Evolutionary conservation across 805 yeast genomes (phyloP), one percentile per base, ranked within the genome.

Genomic region (Hanseniaspora hatyaiensis): DNA sequence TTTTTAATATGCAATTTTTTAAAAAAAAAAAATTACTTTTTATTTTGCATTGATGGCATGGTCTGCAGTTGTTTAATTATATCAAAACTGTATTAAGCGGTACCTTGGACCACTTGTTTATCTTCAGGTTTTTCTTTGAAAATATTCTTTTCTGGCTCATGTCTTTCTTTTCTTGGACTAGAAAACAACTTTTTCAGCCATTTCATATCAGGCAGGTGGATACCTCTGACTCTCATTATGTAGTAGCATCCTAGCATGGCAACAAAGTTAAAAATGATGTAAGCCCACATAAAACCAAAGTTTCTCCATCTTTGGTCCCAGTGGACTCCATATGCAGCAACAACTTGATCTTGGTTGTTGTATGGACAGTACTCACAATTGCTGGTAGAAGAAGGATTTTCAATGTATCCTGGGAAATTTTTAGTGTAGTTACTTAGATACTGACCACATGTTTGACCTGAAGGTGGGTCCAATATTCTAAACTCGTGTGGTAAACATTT

Each of bases 231-330:
- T 61, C 70, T 65, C 61, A 61, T 57, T 23, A 61, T 24, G 48
- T 60, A 66, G 54, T 65, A 66, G 41, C 65, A 59, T 2, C 42
- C 33, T 20, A 61, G 53, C 75, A 73, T 72, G 11, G 65, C 66
- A 44, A 50, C 39, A 26, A 65, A 53, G 55, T 71, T 70, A 61
- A 71, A 65, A 26, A 58, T 43, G 45, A 70, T 66, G 59, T 58
- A 71, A 20, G 61, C 70, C 65, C 67, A 65, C 61, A 73, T 65
- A 53, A 78, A 68, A 55, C 84, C 84, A 53, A 69, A 69, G 57
- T 78, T 74, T 70, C 82, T 75, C 83, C 84, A 77, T 65, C 78
- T 74, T 55, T 73, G 66, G n/a, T 53, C 48, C 62, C 66, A 69
- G 23, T 53, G 53, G 42, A 69, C 63, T 48, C 63, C 59, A 52